Percentiles rank a stretch among this genome's conserved stretches.
Conservation (phyloP, 768 basidiomycete species). For the Leccinum subgranulosum region DNA sequence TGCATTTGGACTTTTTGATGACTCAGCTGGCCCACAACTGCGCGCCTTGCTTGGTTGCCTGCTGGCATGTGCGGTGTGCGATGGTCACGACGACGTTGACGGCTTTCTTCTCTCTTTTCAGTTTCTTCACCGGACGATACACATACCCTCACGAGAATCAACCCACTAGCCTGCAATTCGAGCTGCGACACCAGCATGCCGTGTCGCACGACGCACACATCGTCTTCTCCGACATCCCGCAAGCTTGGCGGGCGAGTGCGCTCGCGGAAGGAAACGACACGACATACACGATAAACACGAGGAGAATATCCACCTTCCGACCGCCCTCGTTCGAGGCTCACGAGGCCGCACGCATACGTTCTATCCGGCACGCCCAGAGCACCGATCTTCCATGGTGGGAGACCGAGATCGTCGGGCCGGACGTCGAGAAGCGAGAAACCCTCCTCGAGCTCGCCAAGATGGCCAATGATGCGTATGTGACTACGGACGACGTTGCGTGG, state of each 20-base stretch:
- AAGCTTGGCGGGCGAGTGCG: conserved; percentile 5
- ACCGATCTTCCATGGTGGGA: conserved; percentile 65
- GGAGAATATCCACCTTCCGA: conserved; percentile 36
- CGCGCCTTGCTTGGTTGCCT: background rate
- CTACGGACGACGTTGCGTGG: conserved; percentile 64
- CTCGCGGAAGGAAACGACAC: conserved; percentile 14
- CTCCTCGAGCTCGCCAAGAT: conserved; percentile 88
- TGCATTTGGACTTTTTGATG: conserved; percentile 9
- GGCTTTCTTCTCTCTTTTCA: conserved; percentile 43
- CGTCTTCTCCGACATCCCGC: conserved; percentile 50
- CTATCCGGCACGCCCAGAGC: conserved; percentile 45
- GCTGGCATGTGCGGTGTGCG: conserved; percentile 8
- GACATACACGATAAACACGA: conserved; percentile 39
- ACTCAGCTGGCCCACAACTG: conserved; percentile 11
- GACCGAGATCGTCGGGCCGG: conserved; percentile 68
- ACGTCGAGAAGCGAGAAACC: conserved; percentile 72
- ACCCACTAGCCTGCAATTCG: conserved; percentile 39
- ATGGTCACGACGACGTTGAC: conserved; percentile 45
- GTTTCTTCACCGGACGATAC: conserved; percentile 15
- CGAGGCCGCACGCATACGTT: conserved; percentile 42
- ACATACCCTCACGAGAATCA: background rate
- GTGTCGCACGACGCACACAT: conserved; percentile 46
- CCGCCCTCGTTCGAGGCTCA: conserved; percentile 48
- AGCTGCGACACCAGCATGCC: conserved; percentile 62
- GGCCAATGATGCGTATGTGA: conserved; percentile 87